phyloP scores from a whole-genome alignment of 768 basidiomycete species.

The Rhizopogon roseolus region DNA sequence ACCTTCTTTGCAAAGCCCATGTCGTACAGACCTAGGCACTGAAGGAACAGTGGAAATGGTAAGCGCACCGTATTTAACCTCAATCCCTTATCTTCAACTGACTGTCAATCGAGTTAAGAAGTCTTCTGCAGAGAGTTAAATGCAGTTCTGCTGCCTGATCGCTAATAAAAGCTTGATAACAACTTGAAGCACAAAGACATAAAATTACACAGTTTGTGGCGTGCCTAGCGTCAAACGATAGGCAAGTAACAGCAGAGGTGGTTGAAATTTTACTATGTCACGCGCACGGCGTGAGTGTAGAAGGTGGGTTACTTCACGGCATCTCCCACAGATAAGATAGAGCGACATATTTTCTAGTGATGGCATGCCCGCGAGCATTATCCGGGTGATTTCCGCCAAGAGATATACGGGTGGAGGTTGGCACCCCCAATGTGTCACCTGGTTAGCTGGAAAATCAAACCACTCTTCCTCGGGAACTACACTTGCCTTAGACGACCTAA shows the following conservation, averaged over 20 bases:
- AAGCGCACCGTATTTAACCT: background rate
- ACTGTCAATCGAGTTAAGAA: background rate
- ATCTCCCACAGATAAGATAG: background rate
- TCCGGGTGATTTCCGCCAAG: background rate
- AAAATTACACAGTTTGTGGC: background rate
- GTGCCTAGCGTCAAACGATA: background rate
- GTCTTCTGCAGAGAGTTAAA: background rate
- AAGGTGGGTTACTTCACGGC: background rate
- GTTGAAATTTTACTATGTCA: background rate
- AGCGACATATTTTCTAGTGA: background rate
- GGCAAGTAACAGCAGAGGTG: no score
- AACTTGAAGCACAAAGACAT: background rate
- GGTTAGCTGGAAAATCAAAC: no score
- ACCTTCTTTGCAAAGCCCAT: conserved; percentile 11
- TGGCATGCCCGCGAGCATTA: background rate
- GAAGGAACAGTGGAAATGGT: background rate
- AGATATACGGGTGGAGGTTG: no score
- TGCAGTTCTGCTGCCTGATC: background rate
- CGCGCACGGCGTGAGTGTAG: background rate
- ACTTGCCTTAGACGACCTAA: no score
- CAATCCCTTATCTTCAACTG: conserved; percentile 1
- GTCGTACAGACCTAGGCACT: background rate
- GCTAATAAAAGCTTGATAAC: conserved; percentile 2
- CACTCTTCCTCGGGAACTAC: no score
- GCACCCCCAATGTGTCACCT: no score